Base-by-base conservation (phyloP, 1,284 basidiomycete genomes). In the Melampsora americana region DNA sequence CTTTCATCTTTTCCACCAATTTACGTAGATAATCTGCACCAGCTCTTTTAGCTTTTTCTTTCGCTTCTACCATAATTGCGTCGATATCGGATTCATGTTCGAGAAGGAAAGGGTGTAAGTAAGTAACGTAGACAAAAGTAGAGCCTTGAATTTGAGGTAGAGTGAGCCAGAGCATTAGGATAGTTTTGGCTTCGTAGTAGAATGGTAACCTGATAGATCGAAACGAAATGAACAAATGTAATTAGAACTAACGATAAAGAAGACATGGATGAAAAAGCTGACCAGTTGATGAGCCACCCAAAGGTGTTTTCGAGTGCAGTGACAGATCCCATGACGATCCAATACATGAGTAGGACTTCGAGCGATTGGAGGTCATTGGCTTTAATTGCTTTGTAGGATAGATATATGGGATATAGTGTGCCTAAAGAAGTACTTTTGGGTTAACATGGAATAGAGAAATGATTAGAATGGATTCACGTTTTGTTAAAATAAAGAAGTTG, bases 141-240 rank as follows among this genome's bases (percentile, higher is more conserved):
- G 74, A 76, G n/a, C 74, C 74, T 65, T 76, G 74, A 26, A 76
- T 76, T 65, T 76, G 74, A 32, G 74, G 74, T 20, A 76, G 44
- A 14, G 74, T 69, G 30, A 76, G 60, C 74, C 74, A 76, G 39
- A 76, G 42, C 42, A 76, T 69, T 23, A 76, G 50, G 30, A 65
- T 12, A 61, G 65, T 76, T 46, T 69, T 76, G 48, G 60, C 48
- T 44, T 64, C 39, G 35, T 76, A 69, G 69, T 68, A 76, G 20
- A 76, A 76, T 14, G 74, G 74, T 20, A 76, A 68, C 74, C 74
- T 76, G 32, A 20, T 28, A 32, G n/a, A 28, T 68, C 42, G 26
- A n/a, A 5, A 23, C 14, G 59, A 53, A 4, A 53, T n/a, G 26
- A 11, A 39, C 35, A 48, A 0, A 26, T 11, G 32, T 28, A 28